Base-by-base conservation (phyloP, 176 grass and related monocot genomes). In the Microstegium vimineum region DNA sequence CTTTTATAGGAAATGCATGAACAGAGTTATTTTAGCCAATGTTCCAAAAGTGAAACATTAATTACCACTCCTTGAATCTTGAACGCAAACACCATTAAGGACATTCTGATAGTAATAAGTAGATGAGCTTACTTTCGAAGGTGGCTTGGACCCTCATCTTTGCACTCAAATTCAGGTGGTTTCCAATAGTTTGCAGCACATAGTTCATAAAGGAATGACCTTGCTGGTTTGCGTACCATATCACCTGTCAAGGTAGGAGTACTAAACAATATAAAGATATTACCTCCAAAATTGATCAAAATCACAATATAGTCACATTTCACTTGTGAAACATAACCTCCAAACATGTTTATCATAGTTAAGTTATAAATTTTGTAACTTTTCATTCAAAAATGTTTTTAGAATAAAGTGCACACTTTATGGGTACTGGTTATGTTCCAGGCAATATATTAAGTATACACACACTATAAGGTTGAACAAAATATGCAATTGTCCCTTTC, bases 91-190 rank as follows among this genome's bases (percentile, higher is more conserved):
- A 56, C 23, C 10, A 73, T 16, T 64, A 65, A 88, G 57, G 45
- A 30, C 15, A 54, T 42, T 2, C 2, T 68, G 7, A 10, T 68
- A n/a, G n/a, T n/a, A 71, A 56, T 37, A 74, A 33, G 35, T 60
- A 85, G 37, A 71, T 49, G 17, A 82, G 26, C 89, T 87, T 94
- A 98, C 95, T 81, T 86, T 59, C 65, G 83, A 71, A 90, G 87
- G 76, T 98, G 95, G 66, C 63, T 74, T 74, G 92, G 78, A 9
- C 95, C 95, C 86, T 98, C 95, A 26, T 87, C 89, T 85, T 89
- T 93, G 65, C 77, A 94, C 36, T 90, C 61, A 27, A 98, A 94
- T 63, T 71, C 75, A 69, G 95, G 95, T 75, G 36, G 71, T 51
- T 72, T 83, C 95, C 95, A 98, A 76, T 88, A 88, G 76, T 75